phyloP scores from a whole-genome alignment of 108 stramenopile genomes.

The Phaeodactylum tricornutum region DNA sequence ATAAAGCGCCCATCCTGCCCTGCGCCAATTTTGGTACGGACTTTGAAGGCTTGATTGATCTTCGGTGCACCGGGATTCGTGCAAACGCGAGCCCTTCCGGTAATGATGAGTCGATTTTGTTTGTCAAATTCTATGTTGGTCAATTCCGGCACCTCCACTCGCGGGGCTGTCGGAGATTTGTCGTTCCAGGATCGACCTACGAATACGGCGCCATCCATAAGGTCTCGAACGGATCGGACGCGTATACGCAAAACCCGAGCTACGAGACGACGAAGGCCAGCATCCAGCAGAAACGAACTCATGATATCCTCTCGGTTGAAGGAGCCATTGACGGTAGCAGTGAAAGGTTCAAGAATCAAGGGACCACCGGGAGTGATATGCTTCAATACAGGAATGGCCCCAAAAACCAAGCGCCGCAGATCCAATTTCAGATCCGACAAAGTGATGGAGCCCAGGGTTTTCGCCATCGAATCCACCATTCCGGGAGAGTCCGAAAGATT shows the following conservation, averaged over 20 bases:
- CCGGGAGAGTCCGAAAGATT: slow-evolving; percentile 24
- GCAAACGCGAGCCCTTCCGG: slow-evolving; percentile 63
- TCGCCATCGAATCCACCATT: slow-evolving; percentile 24
- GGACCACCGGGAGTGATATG: slow-evolving; percentile 78
- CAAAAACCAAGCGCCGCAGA: slow-evolving; percentile 66
- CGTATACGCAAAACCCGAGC: slow-evolving; percentile 59
- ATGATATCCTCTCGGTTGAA: slow-evolving; percentile 74
- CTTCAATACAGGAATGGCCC: slow-evolving; percentile 55
- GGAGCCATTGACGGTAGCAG: slow-evolving; percentile 61
- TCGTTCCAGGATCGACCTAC: slow-evolving; percentile 73
- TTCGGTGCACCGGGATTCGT: slow-evolving; percentile 43
- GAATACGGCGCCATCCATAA: slow-evolving; percentile 78
- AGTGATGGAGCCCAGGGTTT: slow-evolving; percentile 46
- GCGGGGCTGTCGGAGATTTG: slow-evolving; percentile 46
- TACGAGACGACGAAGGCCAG: slow-evolving; percentile 62
- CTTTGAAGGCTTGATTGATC: slow-evolving; percentile 74
- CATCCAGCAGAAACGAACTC: slow-evolving; percentile 62
- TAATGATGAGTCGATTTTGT: slow-evolving; percentile 60
- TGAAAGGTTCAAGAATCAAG: slow-evolving; percentile 73
- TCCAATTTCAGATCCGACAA: slow-evolving; percentile 68
- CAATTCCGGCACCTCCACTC: slow-evolving; percentile 65
- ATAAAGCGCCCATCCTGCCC: slow-evolving; percentile 59
- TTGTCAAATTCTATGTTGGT: slow-evolving; percentile 73
- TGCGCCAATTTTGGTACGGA: slow-evolving; percentile 78
- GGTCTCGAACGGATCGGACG: slow-evolving; percentile 62